These are phyloP conservation scores for Raffaelea ambrosiae DNA, from an alignment of 2,329 filamentous ascomycete genomes.

Conservation along the genomic window DNA sequence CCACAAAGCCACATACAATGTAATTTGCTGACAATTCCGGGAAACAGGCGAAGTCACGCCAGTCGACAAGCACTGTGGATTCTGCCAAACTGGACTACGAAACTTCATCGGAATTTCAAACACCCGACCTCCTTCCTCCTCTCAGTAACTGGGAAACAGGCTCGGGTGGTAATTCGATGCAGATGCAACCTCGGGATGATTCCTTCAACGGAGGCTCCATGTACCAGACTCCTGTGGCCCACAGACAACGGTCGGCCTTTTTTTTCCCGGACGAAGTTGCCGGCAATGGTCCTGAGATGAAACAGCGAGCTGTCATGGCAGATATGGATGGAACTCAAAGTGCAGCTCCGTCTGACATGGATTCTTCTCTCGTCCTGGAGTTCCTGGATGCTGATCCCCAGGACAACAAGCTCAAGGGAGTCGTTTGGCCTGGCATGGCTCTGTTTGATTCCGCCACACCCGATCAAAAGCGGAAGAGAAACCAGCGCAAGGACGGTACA, in stretches of 20 bases:
- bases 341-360: slow-evolving; percentile 17
- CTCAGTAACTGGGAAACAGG: slow-evolving; percentile 14
- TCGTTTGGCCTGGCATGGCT: slow-evolving; percentile 70
- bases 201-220: slow-evolving; percentile 9
- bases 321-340: slow-evolving; percentile 19
- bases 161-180: slow-evolving; percentile 1
- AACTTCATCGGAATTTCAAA: not conserved
- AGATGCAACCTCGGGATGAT: slow-evolving; percentile 6
- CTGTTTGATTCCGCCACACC: slow-evolving; percentile 73
- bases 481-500: slow-evolving; percentile 68
- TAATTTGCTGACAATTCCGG: no score
- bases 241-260: slow-evolving; percentile 11
- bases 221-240: slow-evolving; percentile 16
- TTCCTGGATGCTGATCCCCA: slow-evolving; percentile 18
- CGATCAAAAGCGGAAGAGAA: slow-evolving; percentile 64
- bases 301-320: slow-evolving; percentile 19
- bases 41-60: not conserved
- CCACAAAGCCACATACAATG: not conserved
- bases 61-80: slow-evolving; percentile 2
- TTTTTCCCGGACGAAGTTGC: not conserved
- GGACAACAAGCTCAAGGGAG: slow-evolving; percentile 55
- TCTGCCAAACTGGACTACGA: not conserved
- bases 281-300: slow-evolving; percentile 1
- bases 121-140: slow-evolving; percentile 3
- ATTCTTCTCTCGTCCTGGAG: not conserved